phyloP scores from a whole-genome alignment of 805 yeast species.

The Wickerhamiella occidentalis region DNA sequence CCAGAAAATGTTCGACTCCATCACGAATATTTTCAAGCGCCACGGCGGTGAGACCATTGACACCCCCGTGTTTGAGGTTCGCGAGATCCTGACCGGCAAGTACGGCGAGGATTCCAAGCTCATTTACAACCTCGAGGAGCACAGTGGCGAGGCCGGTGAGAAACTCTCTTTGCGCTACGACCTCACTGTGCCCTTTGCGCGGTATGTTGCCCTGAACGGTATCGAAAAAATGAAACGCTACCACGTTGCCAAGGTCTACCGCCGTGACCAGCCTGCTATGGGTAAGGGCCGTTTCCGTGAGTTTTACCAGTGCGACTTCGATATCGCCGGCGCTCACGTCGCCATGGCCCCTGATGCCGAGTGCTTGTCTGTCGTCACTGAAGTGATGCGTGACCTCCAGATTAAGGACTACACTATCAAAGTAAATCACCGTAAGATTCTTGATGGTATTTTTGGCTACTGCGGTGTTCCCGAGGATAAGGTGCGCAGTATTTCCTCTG shows the following conservation, averaged over 20 bases:
- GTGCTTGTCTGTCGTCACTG: conserved; percentile 64
- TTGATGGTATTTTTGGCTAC: conserved; percentile 90
- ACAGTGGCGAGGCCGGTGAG: conserved; percentile 98
- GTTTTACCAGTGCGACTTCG: conserved; percentile 97
- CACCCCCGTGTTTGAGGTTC: conserved; percentile 93
- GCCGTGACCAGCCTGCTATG: conserved; percentile 99
- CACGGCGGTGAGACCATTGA: conserved; percentile 98
- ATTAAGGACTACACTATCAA: conserved; percentile 83
- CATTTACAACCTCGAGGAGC: conserved; percentile 92
- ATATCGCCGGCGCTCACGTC: conserved; percentile 87
- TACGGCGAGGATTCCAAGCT: conserved; percentile 98
- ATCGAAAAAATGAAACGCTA: conserved; percentile 81
- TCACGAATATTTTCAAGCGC: conserved; percentile 68
- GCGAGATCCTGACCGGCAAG: conserved; percentile 92
- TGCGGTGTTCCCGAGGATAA: conserved; percentile 93
- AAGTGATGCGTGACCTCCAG: conserved; percentile 74
- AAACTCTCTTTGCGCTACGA: conserved; percentile 90
- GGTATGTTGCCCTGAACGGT: conserved; percentile 93
- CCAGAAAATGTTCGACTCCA: conserved; percentile 66
- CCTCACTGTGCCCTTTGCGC: conserved; percentile 95
- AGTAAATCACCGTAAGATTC: conserved; percentile 85
- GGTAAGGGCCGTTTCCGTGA: conserved; percentile 99
- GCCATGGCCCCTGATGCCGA: conserved; percentile 96
- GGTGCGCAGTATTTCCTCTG: conserved; percentile 83
- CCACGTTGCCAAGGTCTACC: conserved; percentile 95